Evolutionary conservation across 2,329 filamentous ascomycete genomes (phyloP).

Genomic region (Curvularia spicifera): DNA sequence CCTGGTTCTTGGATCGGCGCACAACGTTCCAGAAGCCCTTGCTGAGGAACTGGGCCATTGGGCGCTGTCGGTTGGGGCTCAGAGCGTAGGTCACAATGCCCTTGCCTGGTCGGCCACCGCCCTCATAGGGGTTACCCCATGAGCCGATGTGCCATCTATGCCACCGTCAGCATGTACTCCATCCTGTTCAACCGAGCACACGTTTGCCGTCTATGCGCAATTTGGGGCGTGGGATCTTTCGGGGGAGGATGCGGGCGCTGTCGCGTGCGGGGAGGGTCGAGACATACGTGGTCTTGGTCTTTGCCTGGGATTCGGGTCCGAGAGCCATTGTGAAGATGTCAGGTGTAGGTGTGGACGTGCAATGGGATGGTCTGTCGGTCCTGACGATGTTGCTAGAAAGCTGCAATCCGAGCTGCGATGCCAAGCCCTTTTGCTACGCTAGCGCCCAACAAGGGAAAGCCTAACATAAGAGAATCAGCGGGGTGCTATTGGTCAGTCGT

Average conservation of each 20-base stretch:
- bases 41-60: conserved; percentile 76
- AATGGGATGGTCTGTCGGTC: conserved; percentile 26
- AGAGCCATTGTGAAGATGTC: conserved; percentile 40
- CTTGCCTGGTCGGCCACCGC: conserved; percentile 58
- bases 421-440: conserved; percentile 10
- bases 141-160: conserved; percentile 47
- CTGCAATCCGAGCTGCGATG: conserved; percentile 23
- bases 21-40: conserved; percentile 95
- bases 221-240: conserved; percentile 16
- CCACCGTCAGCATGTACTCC: conserved; percentile 21
- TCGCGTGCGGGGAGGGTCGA: conserved; percentile 7
- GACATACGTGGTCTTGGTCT: conserved; percentile 41
- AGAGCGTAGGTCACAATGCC: conserved; percentile 74
- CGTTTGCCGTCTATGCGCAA: conserved; percentile 11
- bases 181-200: conserved; percentile 11
- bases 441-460: conserved; percentile 4
- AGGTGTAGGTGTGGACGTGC: conserved; percentile 20
- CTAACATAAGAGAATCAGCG: background rate
- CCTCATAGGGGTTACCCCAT: conserved; percentile 51
- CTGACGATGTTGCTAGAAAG: conserved; percentile 27
- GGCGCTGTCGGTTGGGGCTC: conserved; percentile 86
- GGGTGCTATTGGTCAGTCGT: conserved; percentile 1
- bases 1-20: conserved; percentile 83
- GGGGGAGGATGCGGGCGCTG: background rate
- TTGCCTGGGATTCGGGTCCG: conserved; percentile 37